Conservation (phyloP, 2,329 filamentous ascomycete genomes). For the Periconia sp. region DNA sequence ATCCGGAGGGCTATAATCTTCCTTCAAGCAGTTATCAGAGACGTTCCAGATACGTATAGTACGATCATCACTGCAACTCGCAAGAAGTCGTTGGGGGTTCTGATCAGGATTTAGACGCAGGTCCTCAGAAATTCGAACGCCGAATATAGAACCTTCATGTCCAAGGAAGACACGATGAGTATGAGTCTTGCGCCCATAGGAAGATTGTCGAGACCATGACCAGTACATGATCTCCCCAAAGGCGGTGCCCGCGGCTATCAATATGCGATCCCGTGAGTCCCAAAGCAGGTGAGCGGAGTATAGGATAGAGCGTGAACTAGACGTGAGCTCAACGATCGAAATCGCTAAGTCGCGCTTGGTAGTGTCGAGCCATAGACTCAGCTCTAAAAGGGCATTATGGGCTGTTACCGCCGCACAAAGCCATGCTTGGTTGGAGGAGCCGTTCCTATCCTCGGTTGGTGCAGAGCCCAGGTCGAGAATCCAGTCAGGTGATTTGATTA, state of each 20-base stretch:
- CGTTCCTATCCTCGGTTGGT: constrained; percentile 16
- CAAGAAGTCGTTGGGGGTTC: constrained; percentile 69
- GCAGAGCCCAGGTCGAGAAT: constrained; percentile 39
- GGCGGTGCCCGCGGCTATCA: constrained; percentile 87
- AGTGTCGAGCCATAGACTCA: constrained; percentile 39
- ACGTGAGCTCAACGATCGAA: constrained; percentile 58
- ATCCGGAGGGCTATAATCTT: constrained; percentile 25
- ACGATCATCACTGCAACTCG: constrained; percentile 93
- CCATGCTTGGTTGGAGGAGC: constrained; percentile 6
- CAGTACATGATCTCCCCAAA: constrained; percentile 95
- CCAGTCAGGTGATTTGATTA: constrained; percentile 42
- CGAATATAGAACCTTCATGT: constrained; percentile 94
- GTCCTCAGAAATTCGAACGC: constrained; percentile 73
- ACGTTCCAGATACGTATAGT: constrained; percentile 90
- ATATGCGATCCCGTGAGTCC: constrained; percentile 62
- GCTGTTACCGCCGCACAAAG: constrained; percentile 68
- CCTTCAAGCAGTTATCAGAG: constrained; percentile 54
- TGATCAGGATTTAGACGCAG: constrained; percentile 20
- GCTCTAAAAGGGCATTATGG: constrained; percentile 77
- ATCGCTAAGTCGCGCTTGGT: constrained; percentile 17
- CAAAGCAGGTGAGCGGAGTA: constrained; percentile 81
- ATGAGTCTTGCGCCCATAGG: constrained; percentile 29
- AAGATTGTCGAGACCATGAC: constrained; percentile 64
- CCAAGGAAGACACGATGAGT: constrained; percentile 65
- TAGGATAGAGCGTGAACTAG: constrained; percentile 80